These are phyloP conservation scores for Leccinum variicolor DNA, from an alignment of 768 basidiomycete species.

Conservation along the genomic window DNA sequence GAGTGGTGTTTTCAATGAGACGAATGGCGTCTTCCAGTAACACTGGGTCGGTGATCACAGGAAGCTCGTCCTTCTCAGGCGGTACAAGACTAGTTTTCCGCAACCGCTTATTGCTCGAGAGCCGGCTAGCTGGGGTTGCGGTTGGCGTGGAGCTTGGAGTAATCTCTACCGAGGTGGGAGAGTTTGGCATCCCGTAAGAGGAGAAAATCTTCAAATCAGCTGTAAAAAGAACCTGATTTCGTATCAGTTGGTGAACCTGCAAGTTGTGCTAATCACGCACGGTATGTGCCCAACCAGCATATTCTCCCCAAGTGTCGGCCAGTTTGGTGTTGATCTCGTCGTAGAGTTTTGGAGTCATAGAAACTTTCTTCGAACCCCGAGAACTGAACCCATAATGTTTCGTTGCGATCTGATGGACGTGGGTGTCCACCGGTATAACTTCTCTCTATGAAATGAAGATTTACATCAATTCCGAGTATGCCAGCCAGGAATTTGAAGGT, in stretches of 20 bases:
- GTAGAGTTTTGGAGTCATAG: slow-evolving; percentile 77
- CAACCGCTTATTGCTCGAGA: slow-evolving; percentile 35
- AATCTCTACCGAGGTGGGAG: slow-evolving; percentile 11
- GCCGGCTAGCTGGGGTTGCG: slow-evolving; percentile 30
- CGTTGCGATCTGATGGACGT: slow-evolving; percentile 85
- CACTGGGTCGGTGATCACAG: neutral
- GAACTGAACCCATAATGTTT: slow-evolving; percentile 72
- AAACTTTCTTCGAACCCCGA: slow-evolving; percentile 40
- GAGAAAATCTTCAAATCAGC: slow-evolving; percentile 71
- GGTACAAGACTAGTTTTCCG: slow-evolving; percentile 6
- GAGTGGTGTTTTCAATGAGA: slow-evolving; percentile 14
- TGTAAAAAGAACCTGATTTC: slow-evolving; percentile 63
- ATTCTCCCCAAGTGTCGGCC: slow-evolving; percentile 68
- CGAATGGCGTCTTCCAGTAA: neutral
- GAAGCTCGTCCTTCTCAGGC: slow-evolving; percentile 7
- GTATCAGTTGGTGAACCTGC: neutral
- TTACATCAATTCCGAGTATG: neutral
- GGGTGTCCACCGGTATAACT: slow-evolving; percentile 93
- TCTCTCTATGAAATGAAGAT: slow-evolving; percentile 50
- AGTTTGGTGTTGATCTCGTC: slow-evolving; percentile 65
- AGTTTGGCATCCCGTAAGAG: slow-evolving; percentile 45
- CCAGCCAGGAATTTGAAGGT: slow-evolving; percentile 5
- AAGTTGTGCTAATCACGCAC: slow-evolving; percentile 37
- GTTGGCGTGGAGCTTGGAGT: slow-evolving; percentile 23
- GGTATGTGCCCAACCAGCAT: slow-evolving; percentile 90